These are phyloP conservation scores for Thalassiosira mediterranea DNA, from an alignment of 352 stramenopile genomes.

Conservation along the genomic window DNA sequence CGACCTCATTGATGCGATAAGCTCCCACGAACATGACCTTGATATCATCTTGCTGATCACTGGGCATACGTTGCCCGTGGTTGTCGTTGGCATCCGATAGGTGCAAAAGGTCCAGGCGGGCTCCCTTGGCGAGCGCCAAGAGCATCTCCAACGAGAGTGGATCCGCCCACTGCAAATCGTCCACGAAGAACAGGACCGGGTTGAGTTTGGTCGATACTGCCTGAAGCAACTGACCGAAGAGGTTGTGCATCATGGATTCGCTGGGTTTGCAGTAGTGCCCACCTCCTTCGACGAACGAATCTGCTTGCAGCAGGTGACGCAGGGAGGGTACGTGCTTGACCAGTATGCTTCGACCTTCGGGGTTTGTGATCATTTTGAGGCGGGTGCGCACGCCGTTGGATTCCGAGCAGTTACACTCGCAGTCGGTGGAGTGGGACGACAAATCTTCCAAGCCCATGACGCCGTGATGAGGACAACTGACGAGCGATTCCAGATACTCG, in stretches of 20 bases:
- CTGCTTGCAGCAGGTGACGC: background rate
- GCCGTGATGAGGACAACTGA: too few species aligned
- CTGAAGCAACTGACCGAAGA: slow-evolving; percentile 16
- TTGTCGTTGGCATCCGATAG: too few species aligned
- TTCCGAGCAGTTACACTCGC: background rate
- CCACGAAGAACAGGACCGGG: slow-evolving; percentile 37
- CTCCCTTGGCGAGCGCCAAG: too few species aligned
- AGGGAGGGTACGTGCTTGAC: slow-evolving; percentile 22
- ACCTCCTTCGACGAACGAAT: background rate
- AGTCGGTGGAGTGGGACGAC: background rate
- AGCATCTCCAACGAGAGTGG: slow-evolving; percentile 21
- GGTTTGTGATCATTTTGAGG: slow-evolving; percentile 3
- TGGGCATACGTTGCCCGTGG: too few species aligned
- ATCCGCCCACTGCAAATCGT: slow-evolving; percentile 56
- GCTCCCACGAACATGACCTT: too few species aligned
- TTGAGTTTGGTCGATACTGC: slow-evolving; percentile 1
- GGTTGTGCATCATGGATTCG: slow-evolving; percentile 5
- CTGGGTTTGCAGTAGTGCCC: background rate
- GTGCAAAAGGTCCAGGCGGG: too few species aligned
- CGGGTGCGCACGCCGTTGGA: background rate
- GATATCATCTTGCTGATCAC: too few species aligned
- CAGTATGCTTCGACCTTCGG: slow-evolving; percentile 1
- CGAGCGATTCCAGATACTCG: too few species aligned
- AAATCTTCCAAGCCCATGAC: background rate
- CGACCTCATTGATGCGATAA: too few species aligned